These are phyloP conservation scores for Paecilomyces dactylethromorphus DNA, from an alignment of 2,329 filamentous ascomycete genomes.

Conservation along the genomic window DNA sequence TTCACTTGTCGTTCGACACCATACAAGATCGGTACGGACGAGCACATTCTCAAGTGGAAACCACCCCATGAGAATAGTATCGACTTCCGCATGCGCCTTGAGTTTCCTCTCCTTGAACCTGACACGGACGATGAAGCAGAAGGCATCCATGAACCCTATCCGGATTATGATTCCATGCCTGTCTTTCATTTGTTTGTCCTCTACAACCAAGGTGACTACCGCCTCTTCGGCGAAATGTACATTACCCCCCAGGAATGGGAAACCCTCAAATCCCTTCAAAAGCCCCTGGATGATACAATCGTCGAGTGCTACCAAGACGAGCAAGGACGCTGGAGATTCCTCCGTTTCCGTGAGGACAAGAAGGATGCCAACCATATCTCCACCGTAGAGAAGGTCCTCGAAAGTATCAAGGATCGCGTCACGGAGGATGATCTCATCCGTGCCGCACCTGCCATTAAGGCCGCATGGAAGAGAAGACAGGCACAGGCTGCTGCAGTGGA, in stretches of 20 bases:
- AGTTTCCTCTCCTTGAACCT: slow-evolving; percentile 66
- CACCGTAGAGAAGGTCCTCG: slow-evolving; percentile 77
- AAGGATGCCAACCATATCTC: slow-evolving; percentile 79
- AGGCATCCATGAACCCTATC: slow-evolving; percentile 55
- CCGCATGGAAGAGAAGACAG: slow-evolving; percentile 67
- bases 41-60: slow-evolving; percentile 97
- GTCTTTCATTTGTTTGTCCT: slow-evolving; percentile 66
- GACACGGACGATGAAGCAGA: slow-evolving; percentile 62
- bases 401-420: slow-evolving; percentile 82
- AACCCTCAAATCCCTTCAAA: slow-evolving; percentile 61
- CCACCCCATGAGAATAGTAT: slow-evolving; percentile 91
- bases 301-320: slow-evolving; percentile 84
- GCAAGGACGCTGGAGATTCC: slow-evolving; percentile 71
- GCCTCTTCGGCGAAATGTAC: slow-evolving; percentile 60
- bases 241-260: slow-evolving; percentile 79
- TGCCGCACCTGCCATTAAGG: slow-evolving; percentile 63
- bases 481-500: slow-evolving; percentile 23
- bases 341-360: slow-evolving; percentile 91
- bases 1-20: slow-evolving; percentile 88
- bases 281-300: slow-evolving; percentile 78
- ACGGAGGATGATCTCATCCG: slow-evolving; percentile 72
- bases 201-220: slow-evolving; percentile 59
- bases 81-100: slow-evolving; percentile 76
- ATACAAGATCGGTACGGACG: slow-evolving; percentile 86
- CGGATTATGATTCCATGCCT: slow-evolving; percentile 76